A percentile compares a stretch with the other conserved stretches of the same genome.
Conservation (phyloP, 2,329 filamentous ascomycete genomes). For the Decorospora gaudefroyi region DNA sequence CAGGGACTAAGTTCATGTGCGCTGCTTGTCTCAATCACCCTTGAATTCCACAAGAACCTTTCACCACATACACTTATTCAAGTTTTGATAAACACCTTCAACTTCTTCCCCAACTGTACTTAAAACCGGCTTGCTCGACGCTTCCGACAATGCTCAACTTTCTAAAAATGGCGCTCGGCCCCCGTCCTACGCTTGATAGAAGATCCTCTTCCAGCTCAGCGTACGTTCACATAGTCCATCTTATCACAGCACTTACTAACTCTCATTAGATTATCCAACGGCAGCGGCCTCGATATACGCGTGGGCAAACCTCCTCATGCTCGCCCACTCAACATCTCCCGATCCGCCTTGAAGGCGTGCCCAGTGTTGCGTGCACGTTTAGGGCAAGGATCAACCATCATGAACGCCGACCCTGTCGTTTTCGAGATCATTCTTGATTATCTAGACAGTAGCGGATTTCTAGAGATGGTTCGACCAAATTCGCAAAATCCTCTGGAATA, state of each 20-base stretch:
- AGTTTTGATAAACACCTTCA: background rate
- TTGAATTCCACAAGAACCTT: too few species aligned
- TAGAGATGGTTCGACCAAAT: constrained; percentile 1
- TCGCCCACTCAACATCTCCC: constrained; percentile 1
- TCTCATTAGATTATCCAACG: background rate
- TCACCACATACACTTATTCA: too few species aligned
- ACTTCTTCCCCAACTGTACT: background rate
- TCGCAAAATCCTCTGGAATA: constrained; percentile 5
- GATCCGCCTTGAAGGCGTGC: background rate
- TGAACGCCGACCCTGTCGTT: constrained; percentile 8
- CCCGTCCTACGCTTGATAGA: background rate
- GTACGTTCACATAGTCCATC: background rate
- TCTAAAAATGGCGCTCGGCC: background rate
- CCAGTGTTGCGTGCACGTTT: background rate
- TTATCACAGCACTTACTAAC: background rate
- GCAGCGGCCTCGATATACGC: constrained; percentile 1
- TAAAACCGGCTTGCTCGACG: background rate
- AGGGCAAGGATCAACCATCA: constrained; percentile 5
- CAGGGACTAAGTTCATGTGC: too few species aligned
- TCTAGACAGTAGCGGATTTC: background rate
- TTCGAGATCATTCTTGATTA: constrained; percentile 12
- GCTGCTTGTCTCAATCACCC: too few species aligned
- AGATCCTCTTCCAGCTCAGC: background rate
- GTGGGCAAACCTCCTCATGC: constrained; percentile 9
- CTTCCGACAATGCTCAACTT: background rate